A percentile compares a stretch with the other conserved stretches of the same genome.
Conservation (phyloP, 257 asterid genomes). For the Solanum acaule region DNA sequence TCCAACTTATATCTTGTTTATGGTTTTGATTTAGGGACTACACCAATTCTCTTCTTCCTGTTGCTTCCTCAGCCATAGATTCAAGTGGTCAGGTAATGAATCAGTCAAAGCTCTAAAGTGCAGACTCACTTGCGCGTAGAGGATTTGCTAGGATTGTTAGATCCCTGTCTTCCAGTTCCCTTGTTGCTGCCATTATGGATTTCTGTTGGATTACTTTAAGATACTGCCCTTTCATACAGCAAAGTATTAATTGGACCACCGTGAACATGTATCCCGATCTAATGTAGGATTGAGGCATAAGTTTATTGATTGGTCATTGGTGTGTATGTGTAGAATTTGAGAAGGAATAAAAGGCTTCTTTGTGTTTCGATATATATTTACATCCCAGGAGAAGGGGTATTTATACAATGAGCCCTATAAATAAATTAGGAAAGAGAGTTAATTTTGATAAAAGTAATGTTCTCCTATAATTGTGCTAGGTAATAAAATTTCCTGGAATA, state of each 20-base stretch:
- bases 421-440: not conserved
- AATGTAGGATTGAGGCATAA: not conserved
- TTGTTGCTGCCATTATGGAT: not conserved
- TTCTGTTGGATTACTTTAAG: not conserved
- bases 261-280: not conserved
- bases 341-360: not conserved
- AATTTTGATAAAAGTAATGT: not conserved
- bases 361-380: not conserved
- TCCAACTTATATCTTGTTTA: not conserved
- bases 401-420: not conserved
- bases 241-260: not conserved
- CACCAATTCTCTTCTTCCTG: conserved; percentile 82
- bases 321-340: not conserved
- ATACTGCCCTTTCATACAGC: not conserved
- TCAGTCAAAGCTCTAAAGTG: not conserved
- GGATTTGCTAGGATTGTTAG: not conserved
- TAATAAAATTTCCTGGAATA: not conserved
- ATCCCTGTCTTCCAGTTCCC: not conserved
- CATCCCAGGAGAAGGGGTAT: not conserved
- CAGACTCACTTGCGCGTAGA: not conserved
- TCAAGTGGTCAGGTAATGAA: conserved; percentile 81
- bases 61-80: conserved; percentile 94
- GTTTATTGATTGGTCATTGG: not conserved
- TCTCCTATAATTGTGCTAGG: not conserved
- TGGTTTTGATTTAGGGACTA: conserved; percentile 59